Evolutionary conservation across 2,329 filamentous ascomycete genomes (phyloP).

Genomic region (Penicillium sp.): DNA sequence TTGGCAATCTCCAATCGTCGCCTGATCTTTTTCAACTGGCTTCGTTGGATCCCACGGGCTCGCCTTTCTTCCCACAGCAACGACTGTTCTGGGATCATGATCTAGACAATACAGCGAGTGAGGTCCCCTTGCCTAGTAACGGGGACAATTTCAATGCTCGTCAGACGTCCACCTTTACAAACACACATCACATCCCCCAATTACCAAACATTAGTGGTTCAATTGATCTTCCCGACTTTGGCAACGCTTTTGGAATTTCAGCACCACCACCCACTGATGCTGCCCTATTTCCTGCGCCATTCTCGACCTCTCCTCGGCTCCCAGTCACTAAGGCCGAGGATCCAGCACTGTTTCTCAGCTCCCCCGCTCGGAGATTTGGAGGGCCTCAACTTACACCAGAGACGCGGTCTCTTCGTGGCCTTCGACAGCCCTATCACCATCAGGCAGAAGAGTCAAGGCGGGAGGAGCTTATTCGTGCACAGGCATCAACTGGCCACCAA

Average conservation of each 20-base stretch:
- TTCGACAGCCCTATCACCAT: constrained; percentile 49
- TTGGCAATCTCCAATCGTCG: constrained; percentile 56
- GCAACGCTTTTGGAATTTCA: constrained; percentile 28
- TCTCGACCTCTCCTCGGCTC: constrained; percentile 46
- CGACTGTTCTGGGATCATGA: constrained; percentile 51
- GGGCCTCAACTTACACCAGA: constrained; percentile 35
- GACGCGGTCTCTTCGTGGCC: constrained; percentile 27
- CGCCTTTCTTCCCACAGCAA: constrained; percentile 57
- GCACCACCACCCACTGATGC: constrained; percentile 34
- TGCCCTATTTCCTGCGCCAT: constrained; percentile 43
- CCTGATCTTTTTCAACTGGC: constrained; percentile 56
- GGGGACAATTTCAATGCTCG: constrained; percentile 23
- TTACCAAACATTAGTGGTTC: constrained; percentile 36
- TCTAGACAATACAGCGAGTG: constrained; percentile 24
- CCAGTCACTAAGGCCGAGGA: constrained; percentile 43
- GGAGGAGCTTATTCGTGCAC: constrained; percentile 39
- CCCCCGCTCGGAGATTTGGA: constrained; percentile 49
- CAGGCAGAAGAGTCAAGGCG: constrained; percentile 50
- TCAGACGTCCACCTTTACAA: constrained; percentile 22
- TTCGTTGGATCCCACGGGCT: constrained; percentile 53
- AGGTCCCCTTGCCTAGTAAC: constrained; percentile 15
- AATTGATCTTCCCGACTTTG: constrained; percentile 36
- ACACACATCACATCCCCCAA: constrained; percentile 32
- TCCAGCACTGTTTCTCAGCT: constrained; percentile 48
- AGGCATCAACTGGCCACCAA: constrained; percentile 28